Evolutionary conservation across 2,329 filamentous ascomycete genomes (phyloP).

Genomic region (Verticillium longisporum): DNA sequence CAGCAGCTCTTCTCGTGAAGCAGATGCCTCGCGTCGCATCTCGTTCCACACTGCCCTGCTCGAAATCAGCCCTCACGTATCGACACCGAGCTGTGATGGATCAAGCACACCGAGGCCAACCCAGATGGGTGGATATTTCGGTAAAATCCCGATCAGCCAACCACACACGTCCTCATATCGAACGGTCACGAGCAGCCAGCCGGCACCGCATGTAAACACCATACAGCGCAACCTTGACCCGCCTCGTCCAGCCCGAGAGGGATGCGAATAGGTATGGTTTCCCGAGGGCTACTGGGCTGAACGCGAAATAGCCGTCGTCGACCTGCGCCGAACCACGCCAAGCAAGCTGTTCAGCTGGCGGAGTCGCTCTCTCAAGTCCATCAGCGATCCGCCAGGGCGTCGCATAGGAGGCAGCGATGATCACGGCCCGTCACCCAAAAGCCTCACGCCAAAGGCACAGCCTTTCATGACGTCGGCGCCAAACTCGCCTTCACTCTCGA

Average conservation of each 20-base stretch:
- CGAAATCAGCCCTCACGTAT: constrained; percentile 1
- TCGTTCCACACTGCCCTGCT: constrained; percentile 10
- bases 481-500: background rate
- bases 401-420: background rate
- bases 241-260: constrained; percentile 45
- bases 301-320: constrained; percentile 26
- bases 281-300: constrained; percentile 59
- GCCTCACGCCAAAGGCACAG: constrained; percentile 10
- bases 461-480: background rate
- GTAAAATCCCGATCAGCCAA: background rate
- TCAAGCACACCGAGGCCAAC: constrained; percentile 8
- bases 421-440: background rate
- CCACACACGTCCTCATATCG: background rate
- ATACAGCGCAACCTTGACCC: constrained; percentile 34
- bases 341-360: constrained; percentile 33
- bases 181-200: background rate
- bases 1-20: background rate
- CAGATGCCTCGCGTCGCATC: background rate
- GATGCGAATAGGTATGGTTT: constrained; percentile 58
- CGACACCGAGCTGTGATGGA: constrained; percentile 9
- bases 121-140: constrained; percentile 5
- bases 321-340: constrained; percentile 23
- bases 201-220: background rate
- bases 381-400: constrained; percentile 23
- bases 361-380: constrained; percentile 26